Percentiles rank a stretch among this genome's conserved stretches.
Conservation (phyloP, 345 rosid genomes). For the Gossypium ekmanianum region DNA sequence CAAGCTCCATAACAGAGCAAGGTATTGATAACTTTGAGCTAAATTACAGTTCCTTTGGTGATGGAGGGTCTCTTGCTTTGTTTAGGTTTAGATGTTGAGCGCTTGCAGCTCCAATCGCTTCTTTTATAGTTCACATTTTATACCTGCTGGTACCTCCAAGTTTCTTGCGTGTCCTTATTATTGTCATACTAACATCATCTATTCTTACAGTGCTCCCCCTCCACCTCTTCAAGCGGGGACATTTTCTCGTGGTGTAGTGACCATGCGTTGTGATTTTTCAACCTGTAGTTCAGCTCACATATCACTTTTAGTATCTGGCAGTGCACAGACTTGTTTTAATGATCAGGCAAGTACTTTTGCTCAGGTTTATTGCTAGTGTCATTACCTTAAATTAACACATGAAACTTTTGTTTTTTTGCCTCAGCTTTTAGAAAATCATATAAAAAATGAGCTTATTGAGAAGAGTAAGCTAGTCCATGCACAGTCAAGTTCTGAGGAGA, state of each 20-base stretch:
- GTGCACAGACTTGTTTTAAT: constrained; percentile 95
- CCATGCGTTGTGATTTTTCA: constrained; percentile 96
- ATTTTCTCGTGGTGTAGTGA: constrained; percentile 96
- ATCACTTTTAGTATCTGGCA: constrained; percentile 94
- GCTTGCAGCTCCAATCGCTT: neutral
- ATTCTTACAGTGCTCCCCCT: constrained; percentile 85
- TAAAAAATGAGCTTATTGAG: constrained; percentile 84
- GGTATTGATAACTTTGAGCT: constrained; percentile 44
- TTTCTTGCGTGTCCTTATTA: neutral
- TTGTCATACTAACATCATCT: constrained; percentile 9
- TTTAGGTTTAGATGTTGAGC: neutral
- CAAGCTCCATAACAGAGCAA: constrained; percentile 88
- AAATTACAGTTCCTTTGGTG: neutral
- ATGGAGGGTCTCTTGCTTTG: neutral
- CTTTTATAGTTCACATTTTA: neutral
- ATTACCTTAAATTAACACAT: constrained; percentile 3
- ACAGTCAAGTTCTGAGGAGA: constrained; percentile 49
- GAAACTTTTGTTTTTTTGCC: neutral
- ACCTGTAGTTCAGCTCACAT: constrained; percentile 91
- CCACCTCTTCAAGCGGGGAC: constrained; percentile 99
- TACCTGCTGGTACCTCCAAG: neutral
- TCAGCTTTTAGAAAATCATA: constrained; percentile 94
- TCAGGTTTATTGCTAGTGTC: neutral
- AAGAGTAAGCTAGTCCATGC: constrained; percentile 74
- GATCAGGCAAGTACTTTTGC: constrained; percentile 68